Evolutionary conservation across 768 basidiomycete genomes (phyloP), one percentile per base, ranked within the genome.

Genomic region (Pilatotrama ljubarskyi): DNA sequence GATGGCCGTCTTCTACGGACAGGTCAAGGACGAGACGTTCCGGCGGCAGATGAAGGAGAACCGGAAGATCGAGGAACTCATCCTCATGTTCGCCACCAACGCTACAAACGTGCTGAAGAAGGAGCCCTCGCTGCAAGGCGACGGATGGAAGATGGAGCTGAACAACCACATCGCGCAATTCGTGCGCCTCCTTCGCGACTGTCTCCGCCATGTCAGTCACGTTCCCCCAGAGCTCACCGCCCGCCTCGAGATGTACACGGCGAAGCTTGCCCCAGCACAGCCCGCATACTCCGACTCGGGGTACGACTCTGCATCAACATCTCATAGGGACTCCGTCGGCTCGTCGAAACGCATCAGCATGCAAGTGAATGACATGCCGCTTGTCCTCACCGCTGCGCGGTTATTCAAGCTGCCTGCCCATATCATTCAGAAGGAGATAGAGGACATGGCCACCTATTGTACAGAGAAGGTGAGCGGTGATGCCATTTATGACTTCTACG

Each of bases 41-140:
- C 86, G 90, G 58, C 82, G 85, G 36, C 91, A 95, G 67, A 90
- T 98, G 85, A 93, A 93, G 74, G 95, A 98, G 72, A 95, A 93
- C 72, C 84, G 97, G 46, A 97, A 96, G 77, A 92, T 98, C 38
- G 97, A 99, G 75, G 95, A 98, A 64, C 87, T 99, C 55, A 96
- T 99, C 59, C 80, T 99, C 51, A 91, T 91, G 82, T 98, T 98
- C 68, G 95, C 95, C 11, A 91, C 95, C 1, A 87, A 93, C 52
- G 91, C 96, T 3, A 93, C 92, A 2, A 82, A 84, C 25, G 85
- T 92, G 9, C 81, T 98, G 60, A 90, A 88, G 82, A 97, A 97
- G 75, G 93, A 95, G 64, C 91, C 91, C 0, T 82, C 90, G 2
- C 77, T 95, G 1, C 82, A 82, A 15, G 90, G 86, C 22, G 95